Percentiles rank a stretch among this genome's conserved stretches.
Evolutionary conservation across 1,284 basidiomycete species (phyloP).

Genomic region (Cutaneotrichosporon cutaneum): DNA sequence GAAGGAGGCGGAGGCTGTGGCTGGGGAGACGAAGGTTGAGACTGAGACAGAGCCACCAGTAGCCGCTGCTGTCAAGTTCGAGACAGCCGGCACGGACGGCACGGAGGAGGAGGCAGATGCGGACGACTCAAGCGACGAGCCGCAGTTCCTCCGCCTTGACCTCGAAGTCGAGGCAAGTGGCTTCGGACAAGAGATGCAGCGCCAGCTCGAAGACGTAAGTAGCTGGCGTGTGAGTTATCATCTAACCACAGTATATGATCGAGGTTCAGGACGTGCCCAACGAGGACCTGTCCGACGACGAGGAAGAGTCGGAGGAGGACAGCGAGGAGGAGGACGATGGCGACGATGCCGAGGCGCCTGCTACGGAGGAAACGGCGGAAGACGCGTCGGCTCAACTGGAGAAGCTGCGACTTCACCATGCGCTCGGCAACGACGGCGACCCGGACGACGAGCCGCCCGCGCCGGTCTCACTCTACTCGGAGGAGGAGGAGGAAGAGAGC

Average conservation of each 20-base stretch:
- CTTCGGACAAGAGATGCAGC: conserved; percentile 78
- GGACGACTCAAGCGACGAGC: conserved; percentile 1
- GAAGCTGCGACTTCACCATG: conserved; percentile 41
- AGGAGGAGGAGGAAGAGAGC: conserved; percentile 25
- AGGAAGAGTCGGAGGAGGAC: conserved; percentile 49
- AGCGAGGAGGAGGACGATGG: conserved; percentile 45
- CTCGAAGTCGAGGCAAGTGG: conserved; percentile 89
- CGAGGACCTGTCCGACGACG: conserved; percentile 36
- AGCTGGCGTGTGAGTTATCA: background rate
- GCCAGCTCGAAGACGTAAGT: conserved; percentile 75
- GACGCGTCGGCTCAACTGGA: conserved; percentile 44
- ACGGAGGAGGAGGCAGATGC: background rate
- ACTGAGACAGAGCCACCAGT: background rate
- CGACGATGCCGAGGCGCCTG: conserved; percentile 48
- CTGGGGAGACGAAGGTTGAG: conserved; percentile 31
- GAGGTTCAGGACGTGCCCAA: conserved; percentile 48
- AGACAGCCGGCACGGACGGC: too few species aligned
- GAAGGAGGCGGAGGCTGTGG: conserved; percentile 17
- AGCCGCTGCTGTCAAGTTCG: background rate
- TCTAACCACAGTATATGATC: conserved; percentile 57
- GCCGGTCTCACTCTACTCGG: conserved; percentile 11
- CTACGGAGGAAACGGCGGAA: conserved; percentile 34
- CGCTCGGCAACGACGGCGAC: conserved; percentile 42
- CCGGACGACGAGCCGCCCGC: conserved; percentile 22
- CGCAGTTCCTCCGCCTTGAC: conserved; percentile 67